These are phyloP conservation scores for Globisporangium heterothallicum DNA, from an alignment of 352 stramenopile species.

Conservation along the genomic window DNA sequence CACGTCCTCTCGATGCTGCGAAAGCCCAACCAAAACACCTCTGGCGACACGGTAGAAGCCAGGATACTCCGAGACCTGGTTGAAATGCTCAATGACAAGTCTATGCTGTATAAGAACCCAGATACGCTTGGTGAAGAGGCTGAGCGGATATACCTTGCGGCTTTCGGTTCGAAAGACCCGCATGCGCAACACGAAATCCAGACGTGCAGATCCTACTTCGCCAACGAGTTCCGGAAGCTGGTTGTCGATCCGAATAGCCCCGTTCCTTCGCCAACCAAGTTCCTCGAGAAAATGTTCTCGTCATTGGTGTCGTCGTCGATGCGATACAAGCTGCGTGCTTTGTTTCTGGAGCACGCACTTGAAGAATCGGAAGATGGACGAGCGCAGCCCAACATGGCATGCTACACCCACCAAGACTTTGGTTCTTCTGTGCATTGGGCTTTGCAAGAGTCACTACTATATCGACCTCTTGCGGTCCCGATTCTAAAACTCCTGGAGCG, in stretches of 20 bases:
- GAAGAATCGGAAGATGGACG: conserved; percentile 14
- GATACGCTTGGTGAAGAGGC: conserved; percentile 5
- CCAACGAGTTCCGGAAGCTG: conserved; percentile 40
- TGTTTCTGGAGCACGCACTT: conserved; percentile 62
- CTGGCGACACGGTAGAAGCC: not conserved
- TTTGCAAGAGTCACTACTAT: conserved; percentile 47
- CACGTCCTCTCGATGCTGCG: conserved; percentile 20
- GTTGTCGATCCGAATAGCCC: conserved; percentile 4
- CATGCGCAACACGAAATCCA: conserved; percentile 39
- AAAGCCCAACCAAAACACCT: not conserved
- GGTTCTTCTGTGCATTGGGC: conserved; percentile 70
- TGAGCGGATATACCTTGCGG: conserved; percentile 20
- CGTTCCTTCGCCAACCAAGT: conserved; percentile 12
- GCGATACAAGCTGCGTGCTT: conserved; percentile 50
- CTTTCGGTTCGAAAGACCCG: conserved; percentile 24
- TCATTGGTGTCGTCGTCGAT: conserved; percentile 42
- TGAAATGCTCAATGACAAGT: conserved; percentile 5
- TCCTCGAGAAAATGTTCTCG: conserved; percentile 53
- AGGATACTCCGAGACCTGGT: conserved; percentile 18
- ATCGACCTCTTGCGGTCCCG: conserved; percentile 24
- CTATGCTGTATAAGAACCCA: conserved; percentile 10
- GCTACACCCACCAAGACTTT: conserved; percentile 70
- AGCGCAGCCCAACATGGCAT: conserved; percentile 20
- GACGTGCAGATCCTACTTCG: conserved; percentile 34
- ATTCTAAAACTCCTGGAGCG: conserved; percentile 19